These are phyloP conservation scores for Polyplosphaeria fusca DNA, from an alignment of 495 filamentous ascomycete species.

Conservation along the genomic window DNA sequence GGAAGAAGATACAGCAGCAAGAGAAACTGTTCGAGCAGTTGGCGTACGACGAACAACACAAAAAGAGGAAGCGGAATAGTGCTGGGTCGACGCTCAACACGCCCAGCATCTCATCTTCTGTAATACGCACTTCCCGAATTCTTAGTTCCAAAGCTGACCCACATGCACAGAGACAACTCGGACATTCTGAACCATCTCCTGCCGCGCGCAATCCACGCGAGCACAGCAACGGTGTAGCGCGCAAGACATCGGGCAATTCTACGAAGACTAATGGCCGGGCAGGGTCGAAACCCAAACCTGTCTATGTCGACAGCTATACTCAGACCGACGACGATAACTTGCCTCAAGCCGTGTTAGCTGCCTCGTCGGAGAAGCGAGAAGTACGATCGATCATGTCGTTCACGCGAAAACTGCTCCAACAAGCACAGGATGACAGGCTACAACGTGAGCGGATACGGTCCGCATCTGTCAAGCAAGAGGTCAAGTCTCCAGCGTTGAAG, in stretches of 20 bases:
- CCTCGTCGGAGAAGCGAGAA: not conserved
- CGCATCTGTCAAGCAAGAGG: conserved; percentile 26
- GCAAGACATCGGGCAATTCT: conserved; percentile 22
- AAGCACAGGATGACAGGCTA: conserved; percentile 19
- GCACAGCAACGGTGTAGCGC: conserved; percentile 20
- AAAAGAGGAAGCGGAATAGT: conserved; percentile 60
- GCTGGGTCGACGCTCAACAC: conserved; percentile 52
- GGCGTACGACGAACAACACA: conserved; percentile 57
- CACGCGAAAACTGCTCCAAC: conserved; percentile 22
- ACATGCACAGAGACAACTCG: conserved; percentile 36
- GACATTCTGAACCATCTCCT: conserved; percentile 30
- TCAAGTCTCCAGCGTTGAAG: conserved; percentile 23
- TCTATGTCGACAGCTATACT: conserved; percentile 30
- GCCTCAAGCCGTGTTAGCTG: not conserved
- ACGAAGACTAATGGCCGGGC: conserved; percentile 15
- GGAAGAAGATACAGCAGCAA: conserved; percentile 78
- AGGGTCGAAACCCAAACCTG: conserved; percentile 13
- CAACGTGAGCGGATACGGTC: conserved; percentile 28
- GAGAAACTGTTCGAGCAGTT: conserved; percentile 71
- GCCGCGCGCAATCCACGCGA: conserved; percentile 17
- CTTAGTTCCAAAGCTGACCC: conserved; percentile 15
- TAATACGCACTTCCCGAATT: conserved; percentile 18
- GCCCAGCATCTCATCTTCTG: conserved; percentile 36
- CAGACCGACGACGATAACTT: conserved; percentile 27
- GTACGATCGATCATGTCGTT: conserved; percentile 18